Conservation (phyloP, 257 asterid species). For the Striga asiatica region DNA sequence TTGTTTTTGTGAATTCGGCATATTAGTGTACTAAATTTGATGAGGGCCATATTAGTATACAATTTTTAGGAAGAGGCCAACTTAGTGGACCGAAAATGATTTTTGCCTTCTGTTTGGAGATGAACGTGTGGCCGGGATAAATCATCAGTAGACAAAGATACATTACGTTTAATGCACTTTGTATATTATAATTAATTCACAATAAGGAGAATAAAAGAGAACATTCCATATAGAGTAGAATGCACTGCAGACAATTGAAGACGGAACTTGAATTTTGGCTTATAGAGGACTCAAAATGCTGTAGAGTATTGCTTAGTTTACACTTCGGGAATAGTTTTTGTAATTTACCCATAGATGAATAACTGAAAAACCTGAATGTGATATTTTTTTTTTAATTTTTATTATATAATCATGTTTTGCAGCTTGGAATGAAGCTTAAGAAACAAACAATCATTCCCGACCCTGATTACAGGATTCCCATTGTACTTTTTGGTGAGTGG, state of each 20-base stretch:
- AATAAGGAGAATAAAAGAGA: too few relatives aligned
- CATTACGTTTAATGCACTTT: neutral
- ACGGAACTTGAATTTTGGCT: neutral
- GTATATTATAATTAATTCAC: too few relatives aligned
- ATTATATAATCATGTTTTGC: conserved; percentile 14
- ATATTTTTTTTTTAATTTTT: neutral
- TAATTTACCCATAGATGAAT: neutral
- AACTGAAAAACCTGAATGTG: too few relatives aligned
- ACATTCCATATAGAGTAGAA: too few relatives aligned
- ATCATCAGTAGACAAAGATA: neutral
- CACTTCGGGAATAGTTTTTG: neutral
- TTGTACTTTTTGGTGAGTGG: conserved; percentile 62
- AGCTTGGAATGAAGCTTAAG: conserved; percentile 59
- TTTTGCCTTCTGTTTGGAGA: neutral
- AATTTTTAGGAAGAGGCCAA: too few relatives aligned
- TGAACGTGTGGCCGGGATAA: neutral
- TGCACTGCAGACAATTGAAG: too few relatives aligned
- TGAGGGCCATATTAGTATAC: too few relatives aligned
- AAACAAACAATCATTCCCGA: conserved; percentile 67
- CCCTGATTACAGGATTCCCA: conserved; percentile 79
- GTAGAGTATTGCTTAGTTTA: neutral
- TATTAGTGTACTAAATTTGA: too few relatives aligned
- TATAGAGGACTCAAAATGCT: neutral
- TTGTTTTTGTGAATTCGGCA: too few relatives aligned
- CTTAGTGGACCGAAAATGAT: too few relatives aligned